Conservation (phyloP, 768 basidiomycete species). For the Suillus tomentosus region DNA sequence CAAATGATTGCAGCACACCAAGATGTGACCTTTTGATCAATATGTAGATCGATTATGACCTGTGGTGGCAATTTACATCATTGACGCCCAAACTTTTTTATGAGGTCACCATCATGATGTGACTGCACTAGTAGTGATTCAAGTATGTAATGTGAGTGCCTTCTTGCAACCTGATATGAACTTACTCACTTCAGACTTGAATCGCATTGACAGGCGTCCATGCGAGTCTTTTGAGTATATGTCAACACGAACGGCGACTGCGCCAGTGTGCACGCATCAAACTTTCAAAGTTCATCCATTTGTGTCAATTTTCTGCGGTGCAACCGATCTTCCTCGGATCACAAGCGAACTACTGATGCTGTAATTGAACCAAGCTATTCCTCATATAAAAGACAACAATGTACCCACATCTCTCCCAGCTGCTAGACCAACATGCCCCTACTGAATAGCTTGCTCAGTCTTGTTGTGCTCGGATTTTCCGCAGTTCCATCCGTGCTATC, state of each 20-base stretch:
- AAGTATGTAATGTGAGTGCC: too few species aligned
- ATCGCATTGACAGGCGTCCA: background rate
- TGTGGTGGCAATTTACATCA: too few species aligned
- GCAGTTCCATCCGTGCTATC: constrained; percentile 8
- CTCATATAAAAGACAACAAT: background rate
- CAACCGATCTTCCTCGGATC: background rate
- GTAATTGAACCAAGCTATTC: background rate
- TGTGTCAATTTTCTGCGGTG: background rate
- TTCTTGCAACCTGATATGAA: background rate
- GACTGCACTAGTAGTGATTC: too few species aligned
- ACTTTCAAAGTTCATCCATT: background rate
- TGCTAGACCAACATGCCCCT: constrained; percentile 8
- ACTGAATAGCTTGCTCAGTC: background rate
- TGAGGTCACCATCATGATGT: too few species aligned
- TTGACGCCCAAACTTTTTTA: too few species aligned
- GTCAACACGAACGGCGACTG: background rate
- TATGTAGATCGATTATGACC: too few species aligned
- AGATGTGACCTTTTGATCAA: too few species aligned
- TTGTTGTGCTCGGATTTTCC: constrained; percentile 7
- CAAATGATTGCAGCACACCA: too few species aligned
- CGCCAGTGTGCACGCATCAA: background rate
- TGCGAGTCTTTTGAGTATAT: background rate
- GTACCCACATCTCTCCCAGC: background rate
- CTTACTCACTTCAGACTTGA: background rate
- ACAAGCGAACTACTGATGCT: background rate